Evolutionary conservation across 1,139 yeast genomes (phyloP).

Genomic region (Schizosaccharomyces versatilis): DNA sequence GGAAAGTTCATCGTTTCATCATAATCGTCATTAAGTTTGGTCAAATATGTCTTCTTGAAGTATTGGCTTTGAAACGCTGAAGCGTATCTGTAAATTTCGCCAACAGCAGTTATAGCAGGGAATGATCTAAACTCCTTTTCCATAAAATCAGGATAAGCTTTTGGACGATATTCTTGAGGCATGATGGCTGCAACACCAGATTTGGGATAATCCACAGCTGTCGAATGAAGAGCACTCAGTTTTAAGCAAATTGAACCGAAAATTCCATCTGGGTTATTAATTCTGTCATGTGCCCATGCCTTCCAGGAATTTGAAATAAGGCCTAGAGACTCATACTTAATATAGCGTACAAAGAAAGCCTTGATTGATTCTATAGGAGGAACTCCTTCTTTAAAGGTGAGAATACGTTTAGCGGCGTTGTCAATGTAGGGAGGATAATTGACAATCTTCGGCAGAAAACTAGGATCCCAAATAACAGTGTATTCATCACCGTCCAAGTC

Average conservation of each 20-base stretch:
- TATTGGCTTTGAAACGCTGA: background rate
- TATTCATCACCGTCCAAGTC: constrained; percentile 11
- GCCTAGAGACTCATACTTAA: constrained; percentile 9
- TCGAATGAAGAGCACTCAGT: constrained; percentile 9
- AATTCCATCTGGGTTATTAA: constrained; percentile 6
- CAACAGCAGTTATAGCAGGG: constrained; percentile 1
- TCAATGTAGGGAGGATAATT: constrained; percentile 6
- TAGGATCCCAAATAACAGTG: constrained; percentile 10
- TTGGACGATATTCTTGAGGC: constrained; percentile 2
- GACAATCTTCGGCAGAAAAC: constrained; percentile 8
- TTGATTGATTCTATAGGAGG: constrained; percentile 5
- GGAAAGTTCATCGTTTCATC: constrained; percentile 4
- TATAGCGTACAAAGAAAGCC: constrained; percentile 8
- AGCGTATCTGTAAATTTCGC: background rate
- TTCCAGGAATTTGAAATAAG: constrained; percentile 9
- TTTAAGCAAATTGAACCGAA: constrained; percentile 5
- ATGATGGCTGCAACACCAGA: constrained; percentile 9
- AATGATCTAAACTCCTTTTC: background rate
- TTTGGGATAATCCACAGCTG: constrained; percentile 10
- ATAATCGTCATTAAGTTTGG: constrained; percentile 1
- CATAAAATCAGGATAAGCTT: constrained; percentile 10
- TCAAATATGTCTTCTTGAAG: background rate
- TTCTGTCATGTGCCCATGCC: constrained; percentile 7
- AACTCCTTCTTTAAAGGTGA: background rate
- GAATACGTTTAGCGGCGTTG: constrained; percentile 3